These are phyloP conservation scores for Prunus mume DNA, from an alignment of 306 rosid genomes.

Conservation along the genomic window DNA sequence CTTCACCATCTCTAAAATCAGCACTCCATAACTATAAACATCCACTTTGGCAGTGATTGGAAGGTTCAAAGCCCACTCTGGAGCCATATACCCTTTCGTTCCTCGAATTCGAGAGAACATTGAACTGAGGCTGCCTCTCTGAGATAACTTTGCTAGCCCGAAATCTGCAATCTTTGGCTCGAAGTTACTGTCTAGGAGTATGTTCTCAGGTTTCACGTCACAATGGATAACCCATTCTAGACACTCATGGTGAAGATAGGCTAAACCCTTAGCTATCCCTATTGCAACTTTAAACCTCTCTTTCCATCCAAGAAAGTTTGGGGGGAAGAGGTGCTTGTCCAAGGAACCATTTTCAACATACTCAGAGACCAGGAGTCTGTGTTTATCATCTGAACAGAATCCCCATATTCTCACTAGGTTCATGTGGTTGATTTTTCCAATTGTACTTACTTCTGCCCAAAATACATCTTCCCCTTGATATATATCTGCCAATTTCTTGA, in stretches of 20 bases:
- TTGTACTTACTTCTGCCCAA: slow-evolving; percentile 49
- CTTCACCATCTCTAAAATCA: slow-evolving; percentile 49
- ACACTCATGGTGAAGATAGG: slow-evolving; percentile 58
- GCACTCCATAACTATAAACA: slow-evolving; percentile 54
- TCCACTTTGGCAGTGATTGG: slow-evolving; percentile 58
- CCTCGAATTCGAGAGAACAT: slow-evolving; percentile 34
- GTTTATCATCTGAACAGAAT: slow-evolving; percentile 50
- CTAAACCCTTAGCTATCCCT: slow-evolving; percentile 45
- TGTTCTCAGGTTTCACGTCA: slow-evolving; percentile 63
- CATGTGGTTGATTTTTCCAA: slow-evolving; percentile 57
- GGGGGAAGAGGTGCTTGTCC: slow-evolving; percentile 25
- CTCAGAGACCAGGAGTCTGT: slow-evolving; percentile 48
- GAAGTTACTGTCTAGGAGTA: slow-evolving; percentile 40
- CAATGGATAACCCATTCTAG: slow-evolving; percentile 61
- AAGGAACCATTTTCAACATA: slow-evolving; percentile 45
- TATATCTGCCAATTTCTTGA: slow-evolving; percentile 30
- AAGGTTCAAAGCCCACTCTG: slow-evolving; percentile 52
- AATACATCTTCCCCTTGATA: slow-evolving; percentile 47
- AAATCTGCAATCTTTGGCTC: slow-evolving; percentile 61
- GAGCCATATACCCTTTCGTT: slow-evolving; percentile 59
- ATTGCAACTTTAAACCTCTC: slow-evolving; percentile 38
- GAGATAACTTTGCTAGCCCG: slow-evolving; percentile 40
- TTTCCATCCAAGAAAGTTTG: slow-evolving; percentile 35
- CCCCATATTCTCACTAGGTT: slow-evolving; percentile 56
- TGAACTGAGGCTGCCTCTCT: slow-evolving; percentile 31